A percentile compares a stretch with the other conserved stretches of the same genome.
Evolutionary conservation across 106 monocot species (phyloP).

Genomic region (Cymbidium sinense): DNA sequence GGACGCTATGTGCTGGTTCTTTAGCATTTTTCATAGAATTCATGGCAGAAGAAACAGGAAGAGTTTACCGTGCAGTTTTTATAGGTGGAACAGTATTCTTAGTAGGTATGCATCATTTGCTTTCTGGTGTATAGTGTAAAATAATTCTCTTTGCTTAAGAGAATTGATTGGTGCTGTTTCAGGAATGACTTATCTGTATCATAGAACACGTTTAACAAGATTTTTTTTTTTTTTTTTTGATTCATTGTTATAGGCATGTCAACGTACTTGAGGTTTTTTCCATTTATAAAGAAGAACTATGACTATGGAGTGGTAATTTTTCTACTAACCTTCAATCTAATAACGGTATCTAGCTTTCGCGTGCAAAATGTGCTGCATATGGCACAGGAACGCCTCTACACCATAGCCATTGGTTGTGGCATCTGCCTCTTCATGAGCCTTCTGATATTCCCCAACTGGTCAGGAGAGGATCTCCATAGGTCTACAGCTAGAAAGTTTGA

Average conservation of each 20-base stretch:
- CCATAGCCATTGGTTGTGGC: conserved; percentile 66
- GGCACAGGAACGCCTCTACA: conserved; percentile 52
- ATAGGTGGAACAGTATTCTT: conserved; percentile 52
- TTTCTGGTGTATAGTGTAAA: not conserved
- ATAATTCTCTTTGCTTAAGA: too few relatives aligned
- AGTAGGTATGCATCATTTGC: conserved; percentile 29
- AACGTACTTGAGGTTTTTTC: conserved; percentile 62
- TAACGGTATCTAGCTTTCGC: conserved; percentile 65
- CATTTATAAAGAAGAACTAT: conserved; percentile 69
- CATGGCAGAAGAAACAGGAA: conserved; percentile 29
- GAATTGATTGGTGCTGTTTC: too few relatives aligned
- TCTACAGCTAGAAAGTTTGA: conserved; percentile 26
- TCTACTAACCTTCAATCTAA: conserved; percentile 79
- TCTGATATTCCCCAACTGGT: conserved; percentile 64
- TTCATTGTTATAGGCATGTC: conserved; percentile 29
- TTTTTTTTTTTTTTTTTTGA: not conserved
- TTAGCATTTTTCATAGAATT: conserved; percentile 61
- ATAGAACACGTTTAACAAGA: too few relatives aligned
- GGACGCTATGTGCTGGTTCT: conserved; percentile 54
- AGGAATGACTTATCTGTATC: too few relatives aligned
- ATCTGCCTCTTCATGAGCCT: conserved; percentile 72
- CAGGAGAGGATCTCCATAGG: conserved; percentile 66
- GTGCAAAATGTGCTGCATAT: conserved; percentile 49
- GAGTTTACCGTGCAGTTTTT: conserved; percentile 37
- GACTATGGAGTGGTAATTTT: conserved; percentile 78